These are phyloP conservation scores for Fraxinus nigra DNA, from an alignment of 305 asterid genomes.

Conservation along the genomic window DNA sequence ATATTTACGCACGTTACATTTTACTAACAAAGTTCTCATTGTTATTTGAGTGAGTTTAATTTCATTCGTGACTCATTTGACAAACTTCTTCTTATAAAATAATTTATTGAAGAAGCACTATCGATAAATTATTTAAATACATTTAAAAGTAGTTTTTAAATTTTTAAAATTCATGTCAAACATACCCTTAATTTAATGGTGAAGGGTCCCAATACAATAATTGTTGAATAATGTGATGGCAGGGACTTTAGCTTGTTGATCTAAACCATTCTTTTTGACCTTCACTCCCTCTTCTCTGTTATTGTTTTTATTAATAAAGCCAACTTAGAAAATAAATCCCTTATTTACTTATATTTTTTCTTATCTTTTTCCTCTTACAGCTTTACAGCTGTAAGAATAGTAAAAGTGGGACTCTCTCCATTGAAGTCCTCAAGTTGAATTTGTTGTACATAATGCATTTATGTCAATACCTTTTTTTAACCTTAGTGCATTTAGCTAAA, in stretches of 20 bases:
- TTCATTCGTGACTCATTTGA: neutral
- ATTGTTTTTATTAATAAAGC: constrained; percentile 22
- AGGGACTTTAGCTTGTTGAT: constrained; percentile 18
- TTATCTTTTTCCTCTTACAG: constrained; percentile 24
- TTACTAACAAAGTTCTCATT: too few relatives aligned
- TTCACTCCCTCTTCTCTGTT: neutral
- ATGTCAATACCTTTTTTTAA: neutral
- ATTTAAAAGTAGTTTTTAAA: neutral
- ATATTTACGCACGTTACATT: too few relatives aligned
- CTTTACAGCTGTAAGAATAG: constrained; percentile 40
- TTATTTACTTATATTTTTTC: neutral
- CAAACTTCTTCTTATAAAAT: too few relatives aligned
- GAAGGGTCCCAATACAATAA: constrained; percentile 33
- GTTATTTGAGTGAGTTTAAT: too few relatives aligned
- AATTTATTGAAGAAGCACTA: neutral
- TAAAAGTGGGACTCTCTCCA: constrained; percentile 19
- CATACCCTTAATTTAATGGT: neutral
- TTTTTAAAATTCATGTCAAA: neutral
- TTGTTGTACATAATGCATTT: neutral
- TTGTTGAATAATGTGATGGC: constrained; percentile 35
- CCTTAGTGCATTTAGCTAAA: neutral
- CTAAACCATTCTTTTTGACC: constrained; percentile 26
- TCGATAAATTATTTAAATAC: too few relatives aligned
- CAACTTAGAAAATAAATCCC: constrained; percentile 18
- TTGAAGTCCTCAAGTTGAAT: constrained; percentile 25